These are phyloP conservation scores for Xylariaceae sp. DNA, from an alignment of 2,329 filamentous ascomycete genomes.

Conservation along the genomic window DNA sequence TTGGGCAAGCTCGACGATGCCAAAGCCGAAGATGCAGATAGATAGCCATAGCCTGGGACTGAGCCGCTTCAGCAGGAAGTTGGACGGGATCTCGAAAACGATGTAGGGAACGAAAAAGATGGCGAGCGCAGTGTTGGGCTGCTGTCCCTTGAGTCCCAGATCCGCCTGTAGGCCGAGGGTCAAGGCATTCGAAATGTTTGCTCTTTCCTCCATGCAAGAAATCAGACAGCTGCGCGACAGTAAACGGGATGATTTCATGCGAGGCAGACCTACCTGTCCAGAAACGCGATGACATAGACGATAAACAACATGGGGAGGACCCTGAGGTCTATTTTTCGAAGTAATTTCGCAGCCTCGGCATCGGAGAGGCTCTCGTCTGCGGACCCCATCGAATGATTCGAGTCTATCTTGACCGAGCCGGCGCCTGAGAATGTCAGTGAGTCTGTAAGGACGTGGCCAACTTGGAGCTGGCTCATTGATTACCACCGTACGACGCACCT, in stretches of 20 bases:
- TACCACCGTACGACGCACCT: too few relatives aligned
- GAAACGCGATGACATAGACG: constrained; percentile 17
- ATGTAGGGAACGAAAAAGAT: constrained; percentile 22
- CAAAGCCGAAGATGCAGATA: constrained; percentile 33
- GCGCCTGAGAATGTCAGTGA: too few relatives aligned
- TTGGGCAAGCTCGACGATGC: constrained; percentile 43
- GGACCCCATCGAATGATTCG: background rate
- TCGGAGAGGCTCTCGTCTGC: constrained; percentile 8
- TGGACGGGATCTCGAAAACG: constrained; percentile 21
- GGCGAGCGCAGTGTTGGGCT: constrained; percentile 17
- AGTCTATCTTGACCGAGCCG: too few relatives aligned
- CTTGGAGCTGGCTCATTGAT: too few relatives aligned
- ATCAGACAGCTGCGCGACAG: background rate
- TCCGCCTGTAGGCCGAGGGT: constrained; percentile 16
- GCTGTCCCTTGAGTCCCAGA: constrained; percentile 13
- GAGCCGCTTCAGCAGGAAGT: constrained; percentile 17
- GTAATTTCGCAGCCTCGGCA: background rate
- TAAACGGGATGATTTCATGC: background rate
- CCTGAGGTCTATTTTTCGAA: constrained; percentile 16
- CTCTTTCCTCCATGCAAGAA: too few relatives aligned
- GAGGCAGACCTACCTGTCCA: constrained; percentile 14
- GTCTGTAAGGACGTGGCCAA: too few relatives aligned
- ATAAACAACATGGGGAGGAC: constrained; percentile 19
- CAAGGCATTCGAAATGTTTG: constrained; percentile 19
- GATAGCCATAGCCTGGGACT: constrained; percentile 16